A percentile compares a stretch with the other conserved stretches of the same genome.
Conservation (phyloP, 2,329 filamentous ascomycete genomes). For the Stromatinia cepivora region DNA sequence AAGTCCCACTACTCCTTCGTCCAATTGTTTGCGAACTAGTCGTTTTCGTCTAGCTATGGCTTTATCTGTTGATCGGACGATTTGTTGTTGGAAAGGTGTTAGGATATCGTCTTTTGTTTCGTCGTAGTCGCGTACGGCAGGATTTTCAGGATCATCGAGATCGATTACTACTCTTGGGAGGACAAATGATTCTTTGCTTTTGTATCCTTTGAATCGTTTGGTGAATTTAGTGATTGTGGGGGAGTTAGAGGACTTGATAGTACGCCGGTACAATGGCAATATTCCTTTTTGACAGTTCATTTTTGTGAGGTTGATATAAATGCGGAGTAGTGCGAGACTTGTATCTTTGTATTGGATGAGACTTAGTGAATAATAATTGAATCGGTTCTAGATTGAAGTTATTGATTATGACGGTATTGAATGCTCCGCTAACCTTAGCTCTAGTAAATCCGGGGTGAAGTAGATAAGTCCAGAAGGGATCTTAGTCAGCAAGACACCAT, state of each 20-base stretch:
- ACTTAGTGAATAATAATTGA: neutral
- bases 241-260: neutral
- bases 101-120: neutral
- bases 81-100: neutral
- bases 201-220: conserved; percentile 26
- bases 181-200: conserved; percentile 34
- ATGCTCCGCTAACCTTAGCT: neutral
- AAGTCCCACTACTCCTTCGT: neutral
- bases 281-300: conserved; percentile 26
- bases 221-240: conserved; percentile 3
- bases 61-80: neutral
- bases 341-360: neutral
- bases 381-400: neutral
- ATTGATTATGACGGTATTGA: neutral
- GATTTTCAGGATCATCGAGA: conserved; percentile 51
- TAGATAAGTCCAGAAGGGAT: neutral
- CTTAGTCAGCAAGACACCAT: conserved; percentile 8
- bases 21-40: neutral
- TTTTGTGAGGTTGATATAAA: neutral
- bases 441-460: conserved; percentile 18
- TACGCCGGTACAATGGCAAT: conserved; percentile 26
- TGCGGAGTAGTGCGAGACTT: neutral
- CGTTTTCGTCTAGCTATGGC: neutral
- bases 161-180: conserved; percentile 51
- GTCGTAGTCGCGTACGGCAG: conserved; percentile 41